phyloP scores from a whole-genome alignment of 2,329 filamentous ascomycete species.

The Seiridium unicorne region DNA sequence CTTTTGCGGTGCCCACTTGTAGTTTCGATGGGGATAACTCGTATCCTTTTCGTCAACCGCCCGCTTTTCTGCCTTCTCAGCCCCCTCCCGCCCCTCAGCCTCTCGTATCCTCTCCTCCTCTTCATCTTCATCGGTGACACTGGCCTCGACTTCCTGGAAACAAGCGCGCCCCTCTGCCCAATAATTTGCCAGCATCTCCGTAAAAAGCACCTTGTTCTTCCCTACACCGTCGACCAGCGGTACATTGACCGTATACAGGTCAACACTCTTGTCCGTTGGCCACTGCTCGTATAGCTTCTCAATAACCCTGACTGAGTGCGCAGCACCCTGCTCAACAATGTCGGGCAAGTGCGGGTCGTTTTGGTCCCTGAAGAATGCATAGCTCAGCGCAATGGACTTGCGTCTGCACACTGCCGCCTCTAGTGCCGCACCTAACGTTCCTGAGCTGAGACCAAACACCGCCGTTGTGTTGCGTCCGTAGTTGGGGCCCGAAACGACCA shows the following conservation, averaged over 20 bases:
- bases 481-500: constrained; percentile 79
- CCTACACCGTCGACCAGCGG: constrained; percentile 78
- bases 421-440: constrained; percentile 74
- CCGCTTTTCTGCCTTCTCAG: constrained; percentile 23
- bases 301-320: constrained; percentile 73
- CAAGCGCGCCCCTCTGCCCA: constrained; percentile 82
- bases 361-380: constrained; percentile 83
- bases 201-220: constrained; percentile 72
- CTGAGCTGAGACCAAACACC: constrained; percentile 74
- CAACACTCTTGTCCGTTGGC: constrained; percentile 62
- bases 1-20: constrained; percentile 82
- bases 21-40: constrained; percentile 76
- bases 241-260: constrained; percentile 91
- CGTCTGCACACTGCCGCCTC: constrained; percentile 72
- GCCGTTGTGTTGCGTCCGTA: constrained; percentile 82
- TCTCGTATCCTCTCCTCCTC: constrained; percentile 75
- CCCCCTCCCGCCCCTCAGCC: constrained; percentile 39
- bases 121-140: constrained; percentile 61
- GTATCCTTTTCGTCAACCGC: constrained; percentile 28
- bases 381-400: constrained; percentile 79
- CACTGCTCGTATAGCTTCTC: constrained; percentile 77
- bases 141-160: constrained; percentile 76
- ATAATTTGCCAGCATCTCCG: constrained; percentile 84
- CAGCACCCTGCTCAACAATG: constrained; percentile 75
- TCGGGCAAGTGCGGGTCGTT: constrained; percentile 63